Percentiles rank a stretch among this genome's conserved stretches.
Evolutionary conservation across 495 filamentous ascomycete genomes (phyloP).

Genomic region (Penicillium lividum): DNA sequence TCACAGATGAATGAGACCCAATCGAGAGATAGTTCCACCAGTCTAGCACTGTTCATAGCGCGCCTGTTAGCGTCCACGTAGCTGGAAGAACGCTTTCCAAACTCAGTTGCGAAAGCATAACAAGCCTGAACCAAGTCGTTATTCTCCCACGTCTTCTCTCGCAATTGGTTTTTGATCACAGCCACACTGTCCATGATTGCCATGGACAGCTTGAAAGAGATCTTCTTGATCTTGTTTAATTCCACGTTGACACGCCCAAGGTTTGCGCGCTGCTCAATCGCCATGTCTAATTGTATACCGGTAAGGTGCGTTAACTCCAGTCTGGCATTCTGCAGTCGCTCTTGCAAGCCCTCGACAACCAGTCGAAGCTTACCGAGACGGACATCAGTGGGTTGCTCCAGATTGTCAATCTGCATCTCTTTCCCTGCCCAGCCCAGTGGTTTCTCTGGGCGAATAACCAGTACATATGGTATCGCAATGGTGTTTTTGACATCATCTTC

Average conservation of each 20-base stretch:
- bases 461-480: slow-evolving; percentile 69
- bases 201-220: slow-evolving; percentile 95
- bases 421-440: slow-evolving; percentile 81
- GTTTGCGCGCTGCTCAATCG: slow-evolving; percentile 91
- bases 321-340: slow-evolving; percentile 75
- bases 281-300: slow-evolving; percentile 78
- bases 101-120: slow-evolving; percentile 97
- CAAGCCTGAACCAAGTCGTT: slow-evolving; percentile 98
- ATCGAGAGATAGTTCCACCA: slow-evolving; percentile 88
- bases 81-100: slow-evolving; percentile 87
- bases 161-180: slow-evolving; percentile 75
- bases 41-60: slow-evolving; percentile 93
- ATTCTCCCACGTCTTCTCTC: slow-evolving; percentile 76
- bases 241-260: slow-evolving; percentile 87
- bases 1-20: slow-evolving; percentile 99
- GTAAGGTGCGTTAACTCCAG: slow-evolving; percentile 72
- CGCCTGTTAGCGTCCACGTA: slow-evolving; percentile 93
- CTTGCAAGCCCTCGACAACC: slow-evolving; percentile 83
- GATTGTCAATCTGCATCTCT: slow-evolving; percentile 65
- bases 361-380: slow-evolving; percentile 85
- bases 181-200: slow-evolving; percentile 99
- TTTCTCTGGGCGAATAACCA: slow-evolving; percentile 81
- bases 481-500: slow-evolving; percentile 73
- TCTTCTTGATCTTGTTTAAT: slow-evolving; percentile 93
- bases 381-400: slow-evolving; percentile 80